Conservation (phyloP, 2,329 filamentous ascomycete species). For the Alternaria brassicae region DNA sequence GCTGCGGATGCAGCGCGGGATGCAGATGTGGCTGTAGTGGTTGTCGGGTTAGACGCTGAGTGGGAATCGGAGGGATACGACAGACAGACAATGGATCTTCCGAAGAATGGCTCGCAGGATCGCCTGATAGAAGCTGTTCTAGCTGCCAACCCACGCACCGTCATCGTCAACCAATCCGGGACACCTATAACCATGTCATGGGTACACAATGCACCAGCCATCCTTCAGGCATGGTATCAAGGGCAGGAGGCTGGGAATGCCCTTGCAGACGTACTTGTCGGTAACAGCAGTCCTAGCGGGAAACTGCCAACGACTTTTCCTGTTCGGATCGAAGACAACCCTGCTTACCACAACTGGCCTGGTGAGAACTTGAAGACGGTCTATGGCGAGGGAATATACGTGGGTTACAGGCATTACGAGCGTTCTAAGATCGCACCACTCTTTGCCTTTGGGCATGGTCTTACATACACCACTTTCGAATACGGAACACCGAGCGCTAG, state of each 20-base stretch:
- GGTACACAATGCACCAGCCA: slow-evolving; percentile 68
- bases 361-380: slow-evolving; percentile 72
- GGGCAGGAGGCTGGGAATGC: slow-evolving; percentile 87
- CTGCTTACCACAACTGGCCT: slow-evolving; percentile 75
- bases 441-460: slow-evolving; percentile 79
- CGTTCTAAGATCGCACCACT: slow-evolving; percentile 64
- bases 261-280: slow-evolving; percentile 79
- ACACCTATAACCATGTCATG: slow-evolving; percentile 76
- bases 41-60: slow-evolving; percentile 77
- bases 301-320: slow-evolving; percentile 79
- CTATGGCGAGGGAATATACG: slow-evolving; percentile 76
- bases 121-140: slow-evolving; percentile 69
- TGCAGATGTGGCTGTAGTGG: slow-evolving; percentile 79
- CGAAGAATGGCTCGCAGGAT: slow-evolving; percentile 64
- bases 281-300: slow-evolving; percentile 74
- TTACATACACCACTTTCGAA: slow-evolving; percentile 77
- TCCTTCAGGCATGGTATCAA: slow-evolving; percentile 81
- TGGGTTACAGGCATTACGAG: slow-evolving; percentile 78
- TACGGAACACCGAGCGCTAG: slow-evolving; percentile 66
- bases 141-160: slow-evolving; percentile 70
- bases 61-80: slow-evolving; percentile 78
- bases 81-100: slow-evolving; percentile 67
- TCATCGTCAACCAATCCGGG: slow-evolving; percentile 77
- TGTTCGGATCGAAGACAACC: slow-evolving; percentile 65
- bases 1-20: slow-evolving; percentile 72